Evolutionary conservation across 2,329 filamentous ascomycete genomes (phyloP).

Genomic region (Penicillium sp.): DNA sequence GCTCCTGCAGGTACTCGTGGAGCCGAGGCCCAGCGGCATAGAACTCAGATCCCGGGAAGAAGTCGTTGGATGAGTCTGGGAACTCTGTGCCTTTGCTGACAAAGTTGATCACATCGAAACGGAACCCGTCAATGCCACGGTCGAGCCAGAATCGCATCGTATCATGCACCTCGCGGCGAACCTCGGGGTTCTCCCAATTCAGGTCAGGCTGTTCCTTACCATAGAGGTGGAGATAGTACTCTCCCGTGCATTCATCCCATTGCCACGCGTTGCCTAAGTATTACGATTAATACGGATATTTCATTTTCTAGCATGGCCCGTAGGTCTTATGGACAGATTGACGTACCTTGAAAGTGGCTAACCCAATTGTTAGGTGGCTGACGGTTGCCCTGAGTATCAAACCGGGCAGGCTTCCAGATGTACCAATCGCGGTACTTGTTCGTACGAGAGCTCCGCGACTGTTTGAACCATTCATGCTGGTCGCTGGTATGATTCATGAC

Average conservation of each 20-base stretch:
- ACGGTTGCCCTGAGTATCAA: slow-evolving; percentile 57
- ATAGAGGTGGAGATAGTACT: slow-evolving; percentile 56
- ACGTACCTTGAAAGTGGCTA: slow-evolving; percentile 32
- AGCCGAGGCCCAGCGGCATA: slow-evolving; percentile 17
- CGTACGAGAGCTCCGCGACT: slow-evolving; percentile 52
- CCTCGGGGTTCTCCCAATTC: slow-evolving; percentile 73
- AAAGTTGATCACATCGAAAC: slow-evolving; percentile 66
- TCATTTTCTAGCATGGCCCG: background rate
- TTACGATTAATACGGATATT: background rate
- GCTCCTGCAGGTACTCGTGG: slow-evolving; percentile 37
- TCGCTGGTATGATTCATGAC: slow-evolving; percentile 47
- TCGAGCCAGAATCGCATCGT: slow-evolving; percentile 75
- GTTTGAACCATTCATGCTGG: slow-evolving; percentile 61
- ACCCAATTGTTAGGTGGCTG: slow-evolving; percentile 74
- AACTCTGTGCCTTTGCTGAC: slow-evolving; percentile 62
- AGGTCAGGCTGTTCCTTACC: slow-evolving; percentile 65
- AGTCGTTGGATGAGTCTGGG: slow-evolving; percentile 36
- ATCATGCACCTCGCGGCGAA: slow-evolving; percentile 67
- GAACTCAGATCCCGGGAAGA: slow-evolving; percentile 31
- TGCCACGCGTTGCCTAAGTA: slow-evolving; percentile 35
- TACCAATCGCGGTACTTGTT: slow-evolving; percentile 60
- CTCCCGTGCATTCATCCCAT: slow-evolving; percentile 66
- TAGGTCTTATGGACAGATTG: background rate
- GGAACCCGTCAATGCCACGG: slow-evolving; percentile 68
- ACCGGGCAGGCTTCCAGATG: slow-evolving; percentile 53